Evolutionary conservation across 371 early-diverging fungal species (phyloP).

Genomic region (Mortierella sp.): DNA sequence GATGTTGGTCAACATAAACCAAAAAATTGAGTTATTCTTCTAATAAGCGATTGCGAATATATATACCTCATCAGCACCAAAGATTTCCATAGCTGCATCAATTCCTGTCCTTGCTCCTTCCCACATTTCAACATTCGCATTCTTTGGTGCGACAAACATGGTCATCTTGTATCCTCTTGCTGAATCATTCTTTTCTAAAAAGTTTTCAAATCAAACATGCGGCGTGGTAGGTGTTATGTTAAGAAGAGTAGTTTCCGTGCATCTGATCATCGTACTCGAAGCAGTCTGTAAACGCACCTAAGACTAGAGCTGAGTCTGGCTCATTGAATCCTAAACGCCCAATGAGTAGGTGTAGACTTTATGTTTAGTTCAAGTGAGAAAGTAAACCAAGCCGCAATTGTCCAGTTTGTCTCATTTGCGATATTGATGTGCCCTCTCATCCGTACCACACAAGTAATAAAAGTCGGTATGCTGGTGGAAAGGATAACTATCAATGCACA

Average conservation of each 20-base stretch:
- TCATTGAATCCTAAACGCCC: constrained; percentile 84
- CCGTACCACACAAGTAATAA: constrained; percentile 77
- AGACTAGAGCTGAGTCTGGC: constrained; percentile 85
- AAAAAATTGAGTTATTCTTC: not conserved
- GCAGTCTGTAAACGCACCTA: constrained; percentile 64
- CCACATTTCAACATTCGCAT: constrained; percentile 86
- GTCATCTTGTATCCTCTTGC: constrained; percentile 83
- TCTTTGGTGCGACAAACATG: constrained; percentile 87
- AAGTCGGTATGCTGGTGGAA: constrained; percentile 95
- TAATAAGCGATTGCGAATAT: constrained; percentile 15
- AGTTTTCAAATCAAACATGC: not conserved
- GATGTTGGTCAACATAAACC: not conserved
- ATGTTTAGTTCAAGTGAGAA: not conserved
- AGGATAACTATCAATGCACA: constrained; percentile 72
- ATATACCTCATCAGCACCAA: constrained; percentile 90
- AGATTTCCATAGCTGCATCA: constrained; percentile 79
- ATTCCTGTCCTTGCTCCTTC: constrained; percentile 92
- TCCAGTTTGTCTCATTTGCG: not conserved
- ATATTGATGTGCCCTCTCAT: not conserved
- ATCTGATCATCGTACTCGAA: not conserved
- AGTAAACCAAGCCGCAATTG: not conserved
- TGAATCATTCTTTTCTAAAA: constrained; percentile 70
- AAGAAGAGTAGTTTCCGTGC: constrained; percentile 1
- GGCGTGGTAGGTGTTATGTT: not conserved
- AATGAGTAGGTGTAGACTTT: not conserved